Conservation (phyloP, 208 protist species). For the Angomonas desouzai region DNA sequence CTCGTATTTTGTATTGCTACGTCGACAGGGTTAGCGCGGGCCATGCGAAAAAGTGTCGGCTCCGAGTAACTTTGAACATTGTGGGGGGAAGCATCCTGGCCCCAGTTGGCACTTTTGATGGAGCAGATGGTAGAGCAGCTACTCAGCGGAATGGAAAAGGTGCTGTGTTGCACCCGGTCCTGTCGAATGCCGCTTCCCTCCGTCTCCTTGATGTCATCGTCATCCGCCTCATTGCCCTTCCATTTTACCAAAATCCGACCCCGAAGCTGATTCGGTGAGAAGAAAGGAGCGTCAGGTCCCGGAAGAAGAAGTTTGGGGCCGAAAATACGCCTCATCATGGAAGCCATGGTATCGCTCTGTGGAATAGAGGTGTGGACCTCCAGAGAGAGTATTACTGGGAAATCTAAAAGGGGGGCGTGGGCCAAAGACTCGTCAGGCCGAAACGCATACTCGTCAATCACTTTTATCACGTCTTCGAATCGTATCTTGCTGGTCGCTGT, state of each 20-base stretch:
- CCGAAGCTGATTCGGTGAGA: conserved; percentile 42
- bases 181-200: conserved; percentile 31
- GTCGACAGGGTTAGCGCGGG: conserved; percentile 11
- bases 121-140: conserved; percentile 40
- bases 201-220: conserved; percentile 34
- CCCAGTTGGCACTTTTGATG: conserved; percentile 34
- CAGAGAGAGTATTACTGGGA: conserved; percentile 61
- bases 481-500: conserved; percentile 55
- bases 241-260: conserved; percentile 47
- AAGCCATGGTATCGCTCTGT: conserved; percentile 40
- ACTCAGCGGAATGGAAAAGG: conserved; percentile 22
- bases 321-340: conserved; percentile 32
- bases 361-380: conserved; percentile 47
- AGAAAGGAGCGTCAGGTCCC: conserved; percentile 25
- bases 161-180: conserved; percentile 12
- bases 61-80: conserved; percentile 65
- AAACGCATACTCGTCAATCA: conserved; percentile 54
- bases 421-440: not conserved
- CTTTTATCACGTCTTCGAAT: conserved; percentile 49
- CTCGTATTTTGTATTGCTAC: conserved; percentile 54
- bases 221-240: conserved; percentile 36
- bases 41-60: conserved; percentile 21
- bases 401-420: conserved; percentile 8
- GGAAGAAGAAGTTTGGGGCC: conserved; percentile 23
- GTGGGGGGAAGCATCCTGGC: conserved; percentile 28